A percentile compares a stretch with the other conserved stretches of the same genome.
phyloP scores from a whole-genome alignment of 352 stramenopile species.

The Globisporangium radiosum region DNA sequence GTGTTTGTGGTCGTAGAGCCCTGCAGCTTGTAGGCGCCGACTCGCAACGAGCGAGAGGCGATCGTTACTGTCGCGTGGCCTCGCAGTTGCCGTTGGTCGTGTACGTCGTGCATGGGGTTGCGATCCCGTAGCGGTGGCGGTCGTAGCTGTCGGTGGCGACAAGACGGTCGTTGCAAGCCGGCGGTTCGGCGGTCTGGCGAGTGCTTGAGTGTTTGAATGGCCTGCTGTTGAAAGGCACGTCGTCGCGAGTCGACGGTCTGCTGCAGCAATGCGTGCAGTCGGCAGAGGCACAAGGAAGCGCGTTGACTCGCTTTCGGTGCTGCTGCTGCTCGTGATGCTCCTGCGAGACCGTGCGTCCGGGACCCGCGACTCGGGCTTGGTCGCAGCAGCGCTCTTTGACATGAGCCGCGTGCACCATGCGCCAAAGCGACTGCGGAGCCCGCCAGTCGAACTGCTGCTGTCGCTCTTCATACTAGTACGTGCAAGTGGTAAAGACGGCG shows the following conservation, averaged over 20 bases:
- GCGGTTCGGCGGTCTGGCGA: neutral
- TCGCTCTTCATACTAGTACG: neutral
- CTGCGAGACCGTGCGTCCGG: neutral
- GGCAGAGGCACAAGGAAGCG: neutral
- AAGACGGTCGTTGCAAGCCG: neutral
- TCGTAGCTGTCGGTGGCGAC: neutral
- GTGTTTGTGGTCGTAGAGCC: constrained; percentile 8
- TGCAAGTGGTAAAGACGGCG: neutral
- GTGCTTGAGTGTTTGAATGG: too few species aligned
- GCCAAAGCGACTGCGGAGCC: constrained; percentile 5
- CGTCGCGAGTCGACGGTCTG: neutral
- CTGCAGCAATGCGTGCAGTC: neutral
- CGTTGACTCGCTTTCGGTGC: neutral
- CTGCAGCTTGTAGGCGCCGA: constrained; percentile 7
- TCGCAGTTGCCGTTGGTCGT: too few species aligned
- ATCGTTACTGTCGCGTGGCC: neutral
- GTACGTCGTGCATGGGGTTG: neutral
- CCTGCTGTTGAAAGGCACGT: too few species aligned
- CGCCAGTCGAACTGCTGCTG: neutral
- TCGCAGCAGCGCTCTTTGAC: neutral
- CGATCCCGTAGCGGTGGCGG: neutral
- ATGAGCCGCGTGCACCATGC: constrained; percentile 11
- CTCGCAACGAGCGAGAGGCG: constrained; percentile 7
- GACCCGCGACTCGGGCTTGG: constrained; percentile 11
- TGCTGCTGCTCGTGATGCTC: constrained; percentile 5